phyloP scores from a whole-genome alignment of 192 early-diverging fungal genomes.

The Ambispora gerdemannii region DNA sequence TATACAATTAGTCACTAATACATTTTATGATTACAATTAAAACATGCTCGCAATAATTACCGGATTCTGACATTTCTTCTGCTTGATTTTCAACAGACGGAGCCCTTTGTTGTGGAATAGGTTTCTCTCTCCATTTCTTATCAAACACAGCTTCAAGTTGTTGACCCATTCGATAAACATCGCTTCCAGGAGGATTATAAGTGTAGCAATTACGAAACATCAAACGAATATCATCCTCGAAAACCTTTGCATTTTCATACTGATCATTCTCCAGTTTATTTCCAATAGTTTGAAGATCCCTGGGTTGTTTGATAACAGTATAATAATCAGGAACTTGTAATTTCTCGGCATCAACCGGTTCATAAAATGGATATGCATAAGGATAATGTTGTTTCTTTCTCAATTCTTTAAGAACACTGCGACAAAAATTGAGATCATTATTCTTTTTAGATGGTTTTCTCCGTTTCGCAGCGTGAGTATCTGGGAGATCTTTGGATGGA shows the following conservation, averaged over 20 bases:
- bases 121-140: constrained; percentile 54
- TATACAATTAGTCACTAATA: constrained; percentile 1
- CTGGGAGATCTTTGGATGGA: constrained; percentile 45
- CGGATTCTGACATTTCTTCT: constrained; percentile 34
- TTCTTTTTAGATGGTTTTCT: constrained; percentile 39
- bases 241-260: constrained; percentile 59
- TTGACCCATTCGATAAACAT: constrained; percentile 61
- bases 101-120: constrained; percentile 34
- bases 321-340: constrained; percentile 87
- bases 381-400: constrained; percentile 64
- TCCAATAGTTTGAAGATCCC: constrained; percentile 73
- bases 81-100: constrained; percentile 29
- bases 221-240: constrained; percentile 62
- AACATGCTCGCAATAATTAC: constrained; percentile 29
- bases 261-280: constrained; percentile 56
- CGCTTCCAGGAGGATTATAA: constrained; percentile 61
- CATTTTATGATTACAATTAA: not conserved
- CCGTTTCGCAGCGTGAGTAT: constrained; percentile 31
- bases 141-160: constrained; percentile 67
- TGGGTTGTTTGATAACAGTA: constrained; percentile 71
- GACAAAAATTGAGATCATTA: constrained; percentile 65
- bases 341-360: constrained; percentile 82
- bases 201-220: constrained; percentile 75
- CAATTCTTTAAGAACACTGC: constrained; percentile 60
- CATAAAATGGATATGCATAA: constrained; percentile 69